Evolutionary conservation across 1,284 basidiomycete genomes (phyloP).

Genomic region (Ustilago shanxiensis): DNA sequence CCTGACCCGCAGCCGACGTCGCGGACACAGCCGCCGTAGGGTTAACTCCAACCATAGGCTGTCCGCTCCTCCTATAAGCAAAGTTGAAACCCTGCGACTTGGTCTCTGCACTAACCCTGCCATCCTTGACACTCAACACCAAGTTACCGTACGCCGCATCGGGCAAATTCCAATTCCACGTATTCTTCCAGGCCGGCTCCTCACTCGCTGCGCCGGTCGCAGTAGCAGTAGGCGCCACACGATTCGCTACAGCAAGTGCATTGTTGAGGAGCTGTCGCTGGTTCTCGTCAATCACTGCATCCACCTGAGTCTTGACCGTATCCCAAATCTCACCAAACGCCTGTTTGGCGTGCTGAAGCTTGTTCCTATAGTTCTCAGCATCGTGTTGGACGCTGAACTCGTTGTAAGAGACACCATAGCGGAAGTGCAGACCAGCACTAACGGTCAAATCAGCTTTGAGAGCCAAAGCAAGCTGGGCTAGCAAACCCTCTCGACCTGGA

Average conservation of each 20-base stretch:
- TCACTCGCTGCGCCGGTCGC: constrained; percentile 76
- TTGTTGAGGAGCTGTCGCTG: constrained; percentile 91
- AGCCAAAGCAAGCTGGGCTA: constrained; percentile 88
- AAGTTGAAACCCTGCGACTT: constrained; percentile 97
- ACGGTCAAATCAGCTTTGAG: constrained; percentile 95
- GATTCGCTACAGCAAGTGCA: constrained; percentile 85
- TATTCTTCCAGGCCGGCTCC: constrained; percentile 76
- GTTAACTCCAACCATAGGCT: constrained; percentile 44
- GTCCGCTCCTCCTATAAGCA: constrained; percentile 80
- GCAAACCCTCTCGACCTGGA: constrained; percentile 91
- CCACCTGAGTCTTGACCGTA: constrained; percentile 89
- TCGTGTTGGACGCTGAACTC: constrained; percentile 94
- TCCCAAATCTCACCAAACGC: constrained; percentile 93
- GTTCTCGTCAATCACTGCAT: constrained; percentile 88
- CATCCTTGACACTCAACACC: constrained; percentile 88
- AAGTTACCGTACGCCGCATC: constrained; percentile 93
- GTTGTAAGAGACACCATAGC: constrained; percentile 95
- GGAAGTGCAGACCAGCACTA: constrained; percentile 95
- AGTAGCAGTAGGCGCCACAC: constrained; percentile 77
- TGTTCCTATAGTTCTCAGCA: constrained; percentile 87
- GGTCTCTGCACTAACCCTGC: constrained; percentile 89
- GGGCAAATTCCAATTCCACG: constrained; percentile 97
- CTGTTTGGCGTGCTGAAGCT: constrained; percentile 83
- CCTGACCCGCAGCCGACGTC: background rate
- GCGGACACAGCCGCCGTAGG: constrained; percentile 26